Percentiles rank a stretch among this genome's conserved stretches.
Evolutionary conservation across 495 filamentous ascomycete species (phyloP).

Genomic region (Tuber brumale): DNA sequence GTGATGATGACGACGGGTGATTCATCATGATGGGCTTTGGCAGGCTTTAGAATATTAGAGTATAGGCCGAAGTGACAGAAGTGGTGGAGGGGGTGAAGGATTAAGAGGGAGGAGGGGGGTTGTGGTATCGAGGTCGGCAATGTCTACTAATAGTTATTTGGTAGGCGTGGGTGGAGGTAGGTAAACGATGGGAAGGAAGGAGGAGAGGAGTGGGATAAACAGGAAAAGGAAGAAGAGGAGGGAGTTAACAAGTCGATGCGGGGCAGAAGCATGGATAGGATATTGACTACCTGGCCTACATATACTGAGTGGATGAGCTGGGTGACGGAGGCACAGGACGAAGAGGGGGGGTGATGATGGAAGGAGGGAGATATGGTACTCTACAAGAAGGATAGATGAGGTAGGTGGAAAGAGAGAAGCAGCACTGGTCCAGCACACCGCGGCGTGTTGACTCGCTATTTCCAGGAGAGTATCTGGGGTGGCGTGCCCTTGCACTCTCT

Average conservation of each 20-base stretch:
- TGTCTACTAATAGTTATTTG: constrained; percentile 37
- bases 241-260: constrained; percentile 27
- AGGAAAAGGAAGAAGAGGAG: constrained; percentile 29
- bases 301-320: constrained; percentile 26
- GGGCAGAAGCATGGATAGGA: constrained; percentile 32
- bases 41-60: constrained; percentile 7
- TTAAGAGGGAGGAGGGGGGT: constrained; percentile 10
- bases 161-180: constrained; percentile 20
- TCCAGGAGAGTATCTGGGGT: not conserved
- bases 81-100: constrained; percentile 4
- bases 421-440: constrained; percentile 1
- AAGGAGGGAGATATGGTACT: constrained; percentile 30
- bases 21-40: constrained; percentile 38
- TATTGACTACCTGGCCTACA: constrained; percentile 28
- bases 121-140: constrained; percentile 22
- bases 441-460: not conserved
- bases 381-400: constrained; percentile 23
- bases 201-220: constrained; percentile 12
- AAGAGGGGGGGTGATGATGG: constrained; percentile 21
- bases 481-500: not conserved
- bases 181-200: constrained; percentile 16
- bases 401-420: constrained; percentile 6
- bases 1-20: constrained; percentile 36
- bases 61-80: constrained; percentile 7
- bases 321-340: constrained; percentile 14